Evolutionary conservation across 2,329 filamentous ascomycete genomes (phyloP).

Genomic region (Apiospora koreana): DNA sequence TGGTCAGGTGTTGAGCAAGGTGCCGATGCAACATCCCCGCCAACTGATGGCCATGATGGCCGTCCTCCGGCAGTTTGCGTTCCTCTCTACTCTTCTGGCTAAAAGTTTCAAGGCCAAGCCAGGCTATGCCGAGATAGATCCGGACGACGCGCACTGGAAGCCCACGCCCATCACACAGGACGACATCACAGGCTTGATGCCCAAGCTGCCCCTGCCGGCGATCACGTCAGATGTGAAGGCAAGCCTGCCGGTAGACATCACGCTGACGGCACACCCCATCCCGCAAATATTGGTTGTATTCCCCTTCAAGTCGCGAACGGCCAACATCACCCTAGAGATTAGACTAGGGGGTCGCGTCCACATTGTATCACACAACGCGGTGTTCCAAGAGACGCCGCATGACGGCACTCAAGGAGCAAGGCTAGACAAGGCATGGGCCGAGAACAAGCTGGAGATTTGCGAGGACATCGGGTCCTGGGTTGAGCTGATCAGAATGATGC

Average conservation of each 20-base stretch:
- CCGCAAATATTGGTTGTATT: conserved; percentile 55
- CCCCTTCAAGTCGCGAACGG: conserved; percentile 49
- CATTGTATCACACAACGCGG: conserved; percentile 59
- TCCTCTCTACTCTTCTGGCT: conserved; percentile 64
- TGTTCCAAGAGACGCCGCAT: conserved; percentile 12
- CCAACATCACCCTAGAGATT: conserved; percentile 59
- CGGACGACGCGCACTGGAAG: conserved; percentile 18
- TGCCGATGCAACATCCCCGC: conserved; percentile 77
- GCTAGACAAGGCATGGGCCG: conserved; percentile 45
- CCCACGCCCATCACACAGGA: conserved; percentile 24
- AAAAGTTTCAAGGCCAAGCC: conserved; percentile 55
- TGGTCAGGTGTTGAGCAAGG: conserved; percentile 63
- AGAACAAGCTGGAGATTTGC: conserved; percentile 46
- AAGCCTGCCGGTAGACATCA: conserved; percentile 50
- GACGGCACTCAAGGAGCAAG: conserved; percentile 24
- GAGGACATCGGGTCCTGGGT: conserved; percentile 55
- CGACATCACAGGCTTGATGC: conserved; percentile 25
- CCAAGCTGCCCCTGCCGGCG: conserved; percentile 21
- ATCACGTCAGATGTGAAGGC: conserved; percentile 11
- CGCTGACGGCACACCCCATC: conserved; percentile 50
- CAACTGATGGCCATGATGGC: conserved; percentile 77
- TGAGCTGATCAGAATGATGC: conserved; percentile 27
- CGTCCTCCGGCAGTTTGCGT: conserved; percentile 72
- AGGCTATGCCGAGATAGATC: conserved; percentile 21
- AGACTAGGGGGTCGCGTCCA: conserved; percentile 59